Conservation (phyloP, 2,329 filamentous ascomycete genomes). For the Dothideomycetes sp. region DNA sequence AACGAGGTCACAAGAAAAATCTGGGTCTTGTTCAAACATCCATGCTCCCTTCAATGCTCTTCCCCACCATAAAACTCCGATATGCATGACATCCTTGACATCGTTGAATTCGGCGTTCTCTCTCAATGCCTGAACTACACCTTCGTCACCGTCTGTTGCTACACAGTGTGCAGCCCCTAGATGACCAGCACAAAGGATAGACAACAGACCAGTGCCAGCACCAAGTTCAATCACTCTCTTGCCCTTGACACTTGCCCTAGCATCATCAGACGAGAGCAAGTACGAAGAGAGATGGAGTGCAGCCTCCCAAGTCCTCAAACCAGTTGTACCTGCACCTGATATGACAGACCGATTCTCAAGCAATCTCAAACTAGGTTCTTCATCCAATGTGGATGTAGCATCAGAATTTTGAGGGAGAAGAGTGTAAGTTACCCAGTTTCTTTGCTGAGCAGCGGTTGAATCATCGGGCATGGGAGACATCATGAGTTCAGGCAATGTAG, state of each 20-base stretch:
- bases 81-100: slow-evolving; percentile 41
- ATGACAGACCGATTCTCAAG: slow-evolving; percentile 62
- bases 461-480: slow-evolving; percentile 56
- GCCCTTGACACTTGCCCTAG: slow-evolving; percentile 35
- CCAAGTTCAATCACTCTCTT: slow-evolving; percentile 63
- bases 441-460: slow-evolving; percentile 57
- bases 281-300: slow-evolving; percentile 64
- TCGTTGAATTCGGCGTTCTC: slow-evolving; percentile 62
- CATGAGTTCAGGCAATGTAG: slow-evolving; percentile 56
- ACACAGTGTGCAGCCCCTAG: slow-evolving; percentile 52
- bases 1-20: slow-evolving; percentile 48
- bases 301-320: slow-evolving; percentile 73
- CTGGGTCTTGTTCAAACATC: slow-evolving; percentile 42
- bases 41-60: slow-evolving; percentile 50
- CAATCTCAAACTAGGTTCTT: slow-evolving; percentile 44
- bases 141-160: slow-evolving; percentile 65
- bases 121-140: slow-evolving; percentile 58
- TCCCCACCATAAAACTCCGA: slow-evolving; percentile 57
- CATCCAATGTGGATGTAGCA: slow-evolving; percentile 14
- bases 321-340: slow-evolving; percentile 63
- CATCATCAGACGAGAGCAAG: slow-evolving; percentile 40
- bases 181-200: slow-evolving; percentile 62
- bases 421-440: slow-evolving; percentile 65
- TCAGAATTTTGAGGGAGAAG: slow-evolving; percentile 23
- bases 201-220: slow-evolving; percentile 66